A percentile compares a stretch with the other conserved stretches of the same genome.
phyloP scores from a whole-genome alignment of 1,284 basidiomycete species.

The Ustilago curta region DNA sequence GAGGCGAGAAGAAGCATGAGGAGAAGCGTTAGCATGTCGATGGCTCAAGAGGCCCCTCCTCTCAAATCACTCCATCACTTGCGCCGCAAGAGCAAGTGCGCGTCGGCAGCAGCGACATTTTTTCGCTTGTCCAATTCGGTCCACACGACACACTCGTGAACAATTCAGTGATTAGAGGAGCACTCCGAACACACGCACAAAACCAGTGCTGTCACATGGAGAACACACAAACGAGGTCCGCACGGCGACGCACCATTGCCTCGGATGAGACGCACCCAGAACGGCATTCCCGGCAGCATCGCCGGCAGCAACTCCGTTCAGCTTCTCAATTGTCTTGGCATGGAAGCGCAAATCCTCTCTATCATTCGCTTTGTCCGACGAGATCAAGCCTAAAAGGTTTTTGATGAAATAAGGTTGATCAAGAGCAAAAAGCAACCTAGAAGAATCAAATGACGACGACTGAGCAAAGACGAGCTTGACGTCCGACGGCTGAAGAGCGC shows the following conservation, averaged over 20 bases:
- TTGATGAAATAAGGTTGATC: background rate
- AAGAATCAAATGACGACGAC: no score
- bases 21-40: background rate
- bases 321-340: no score
- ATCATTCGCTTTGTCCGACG: background rate
- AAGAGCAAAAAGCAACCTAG: no score
- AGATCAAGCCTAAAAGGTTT: no score
- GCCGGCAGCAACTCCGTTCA: constrained; percentile 1
- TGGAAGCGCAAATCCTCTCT: background rate
- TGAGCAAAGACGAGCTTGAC: no score
- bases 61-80: background rate
- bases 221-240: background rate
- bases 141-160: background rate
- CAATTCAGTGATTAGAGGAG: no score
- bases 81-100: background rate
- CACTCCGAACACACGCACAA: no score
- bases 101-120: background rate
- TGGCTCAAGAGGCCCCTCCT: background rate
- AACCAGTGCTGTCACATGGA: no score
- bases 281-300: background rate
- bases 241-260: background rate
- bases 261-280: constrained; percentile 4
- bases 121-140: background rate
- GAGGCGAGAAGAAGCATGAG: background rate
- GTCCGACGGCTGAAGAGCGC: no score